phyloP scores from a whole-genome alignment of 345 rosid genomes.

The Gossypium sturtianum region DNA sequence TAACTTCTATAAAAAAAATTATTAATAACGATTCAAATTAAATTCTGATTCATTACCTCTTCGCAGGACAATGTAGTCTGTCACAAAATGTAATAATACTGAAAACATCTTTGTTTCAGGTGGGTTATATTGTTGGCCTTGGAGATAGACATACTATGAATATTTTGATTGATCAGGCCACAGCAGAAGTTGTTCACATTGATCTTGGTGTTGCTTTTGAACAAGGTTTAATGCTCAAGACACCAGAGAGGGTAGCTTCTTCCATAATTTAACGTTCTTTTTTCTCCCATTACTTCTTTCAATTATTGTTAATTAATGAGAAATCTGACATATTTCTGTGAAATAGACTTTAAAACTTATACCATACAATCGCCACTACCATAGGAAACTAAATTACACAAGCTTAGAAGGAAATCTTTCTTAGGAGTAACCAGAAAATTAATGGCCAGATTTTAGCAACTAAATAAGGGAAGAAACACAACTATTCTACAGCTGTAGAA shows the following conservation, averaged over 20 bases:
- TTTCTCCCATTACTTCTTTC: conserved; percentile 10
- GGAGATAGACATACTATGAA: conserved; percentile 97
- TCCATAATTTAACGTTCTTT: conserved; percentile 6
- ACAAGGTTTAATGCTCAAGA: conserved; percentile 96
- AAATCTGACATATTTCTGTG: neutral
- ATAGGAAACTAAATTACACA: neutral
- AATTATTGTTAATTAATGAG: neutral
- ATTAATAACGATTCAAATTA: neutral
- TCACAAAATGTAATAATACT: conserved; percentile 5
- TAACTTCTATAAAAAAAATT: no score
- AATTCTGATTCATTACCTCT: neutral
- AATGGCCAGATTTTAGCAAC: neutral
- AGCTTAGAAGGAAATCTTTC: neutral
- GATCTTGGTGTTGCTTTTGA: conserved; percentile 99
- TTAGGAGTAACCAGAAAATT: neutral
- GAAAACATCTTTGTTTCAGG: conserved; percentile 41
- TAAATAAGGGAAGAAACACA: neutral
- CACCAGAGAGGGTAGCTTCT: conserved; percentile 78
- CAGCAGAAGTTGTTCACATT: conserved; percentile 98
- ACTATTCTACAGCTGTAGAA: neutral
- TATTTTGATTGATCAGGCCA: conserved; percentile 84
- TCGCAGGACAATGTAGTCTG: neutral
- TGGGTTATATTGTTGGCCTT: conserved; percentile 96
- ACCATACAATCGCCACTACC: neutral
- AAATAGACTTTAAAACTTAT: neutral